Percentiles rank a stretch among this genome's conserved stretches.
phyloP scores from a whole-genome alignment of 768 basidiomycete genomes.

The Rickenella mellea region DNA sequence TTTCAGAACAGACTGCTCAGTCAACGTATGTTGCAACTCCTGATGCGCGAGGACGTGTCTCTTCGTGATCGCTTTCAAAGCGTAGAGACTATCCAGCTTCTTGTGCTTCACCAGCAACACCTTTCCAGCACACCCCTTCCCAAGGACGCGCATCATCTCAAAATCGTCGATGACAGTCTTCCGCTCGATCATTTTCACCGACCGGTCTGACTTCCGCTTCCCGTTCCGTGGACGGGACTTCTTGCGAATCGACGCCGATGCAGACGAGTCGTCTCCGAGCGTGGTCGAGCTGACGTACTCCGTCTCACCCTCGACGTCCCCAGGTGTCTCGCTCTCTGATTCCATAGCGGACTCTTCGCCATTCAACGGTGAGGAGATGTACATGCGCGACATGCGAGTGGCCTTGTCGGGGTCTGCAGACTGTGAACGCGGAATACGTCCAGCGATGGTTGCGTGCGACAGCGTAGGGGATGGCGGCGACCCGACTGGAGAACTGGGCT shows the following conservation, averaged over 20 bases:
- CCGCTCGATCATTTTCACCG: conserved; percentile 12
- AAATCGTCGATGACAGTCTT: conserved; percentile 87
- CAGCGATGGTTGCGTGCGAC: conserved; percentile 16
- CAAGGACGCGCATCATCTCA: conserved; percentile 93
- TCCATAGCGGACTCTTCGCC: conserved; percentile 44
- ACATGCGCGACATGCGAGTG: conserved; percentile 48
- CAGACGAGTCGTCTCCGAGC: conserved; percentile 62
- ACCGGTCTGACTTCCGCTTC: conserved; percentile 44
- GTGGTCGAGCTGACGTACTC: neutral
- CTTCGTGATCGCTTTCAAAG: conserved; percentile 97
- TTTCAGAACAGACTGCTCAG: conserved; percentile 92
- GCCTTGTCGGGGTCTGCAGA: conserved; percentile 71
- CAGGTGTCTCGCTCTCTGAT: conserved; percentile 25
- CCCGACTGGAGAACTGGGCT: conserved; percentile 26
- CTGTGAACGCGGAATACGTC: conserved; percentile 63
- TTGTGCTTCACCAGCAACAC: conserved; percentile 86
- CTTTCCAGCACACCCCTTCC: conserved; percentile 96
- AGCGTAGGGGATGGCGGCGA: conserved; percentile 29
- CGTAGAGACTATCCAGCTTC: conserved; percentile 62
- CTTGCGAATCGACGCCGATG: conserved; percentile 51
- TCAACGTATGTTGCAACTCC: conserved; percentile 91
- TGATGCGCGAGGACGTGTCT: conserved; percentile 94
- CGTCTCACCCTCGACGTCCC: conserved; percentile 3
- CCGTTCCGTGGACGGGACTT: conserved; percentile 44
- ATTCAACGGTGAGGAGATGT: conserved; percentile 40